phyloP scores from a whole-genome alignment of 2,329 filamentous ascomycete species.

The Penicillium sclerotiorum region DNA sequence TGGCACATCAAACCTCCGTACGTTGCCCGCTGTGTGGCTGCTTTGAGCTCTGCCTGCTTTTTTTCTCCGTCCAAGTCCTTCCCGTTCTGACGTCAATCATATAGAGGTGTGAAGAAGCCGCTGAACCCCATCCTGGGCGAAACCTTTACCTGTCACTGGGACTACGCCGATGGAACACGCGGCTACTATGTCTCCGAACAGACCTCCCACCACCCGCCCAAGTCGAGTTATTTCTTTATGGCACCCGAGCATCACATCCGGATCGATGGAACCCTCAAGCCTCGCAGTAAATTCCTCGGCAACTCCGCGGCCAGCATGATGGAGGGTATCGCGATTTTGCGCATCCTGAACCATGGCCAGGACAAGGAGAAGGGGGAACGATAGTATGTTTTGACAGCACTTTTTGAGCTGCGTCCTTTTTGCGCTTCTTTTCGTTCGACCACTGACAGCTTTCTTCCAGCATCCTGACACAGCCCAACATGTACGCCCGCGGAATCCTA shows the following conservation, averaged over 20 bases:
- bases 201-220: constrained; percentile 96
- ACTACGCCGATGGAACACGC: constrained; percentile 77
- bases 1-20: constrained; percentile 99
- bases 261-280: constrained; percentile 94
- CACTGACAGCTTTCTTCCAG: constrained; percentile 49
- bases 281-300: constrained; percentile 89
- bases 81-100: constrained; percentile 4
- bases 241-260: constrained; percentile 90
- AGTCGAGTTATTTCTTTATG: constrained; percentile 99
- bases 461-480: constrained; percentile 94
- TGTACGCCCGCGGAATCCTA: constrained; percentile 95
- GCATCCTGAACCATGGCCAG: constrained; percentile 75
- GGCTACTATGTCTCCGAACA: constrained; percentile 98
- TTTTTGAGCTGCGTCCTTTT: neutral
- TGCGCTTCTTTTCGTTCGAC: neutral
- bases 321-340: constrained; percentile 91
- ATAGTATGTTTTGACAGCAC: constrained; percentile 68
- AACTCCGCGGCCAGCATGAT: constrained; percentile 98
- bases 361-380: constrained; percentile 68
- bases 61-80: no score
- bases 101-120: constrained; percentile 94
- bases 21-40: constrained; percentile 39
- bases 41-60: no score
- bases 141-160: constrained; percentile 94
- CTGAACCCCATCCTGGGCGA: constrained; percentile 96